Evolutionary conservation across 306 rosid species (phyloP).

Genomic region (cucumber (Cucumis sativus)): Cucumber_9930_V3 NC_026655.2:7624001-7624500

Average conservation of each 20-base stretch:
- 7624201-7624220: slow-evolving; percentile 60
- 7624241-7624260: slow-evolving; percentile 74
- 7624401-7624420: slow-evolving; percentile 53
- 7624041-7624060: slow-evolving; percentile 63
- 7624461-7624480: slow-evolving; percentile 52
- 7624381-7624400: slow-evolving; percentile 73
- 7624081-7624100: slow-evolving; percentile 38
- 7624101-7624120: slow-evolving; percentile 62
- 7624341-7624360: slow-evolving; percentile 62
- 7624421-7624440: slow-evolving; percentile 27
- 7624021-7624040: slow-evolving; percentile 45
- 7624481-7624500: slow-evolving; percentile 77
- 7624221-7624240: slow-evolving; percentile 44
- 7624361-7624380: slow-evolving; percentile 79
- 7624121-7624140: slow-evolving; percentile 45
- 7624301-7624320: slow-evolving; percentile 57
- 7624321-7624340: slow-evolving; percentile 63
- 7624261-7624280: slow-evolving; percentile 75
- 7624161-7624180: slow-evolving; percentile 60
- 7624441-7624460: slow-evolving; percentile 67
- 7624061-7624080: slow-evolving; percentile 69
- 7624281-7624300: slow-evolving; percentile 85
- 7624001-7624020: slow-evolving; percentile 83
- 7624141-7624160: slow-evolving; percentile 41
- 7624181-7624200: slow-evolving; percentile 56